phyloP scores from a whole-genome alignment of 805 yeast genomes.

The Candida namnaoensis region DNA sequence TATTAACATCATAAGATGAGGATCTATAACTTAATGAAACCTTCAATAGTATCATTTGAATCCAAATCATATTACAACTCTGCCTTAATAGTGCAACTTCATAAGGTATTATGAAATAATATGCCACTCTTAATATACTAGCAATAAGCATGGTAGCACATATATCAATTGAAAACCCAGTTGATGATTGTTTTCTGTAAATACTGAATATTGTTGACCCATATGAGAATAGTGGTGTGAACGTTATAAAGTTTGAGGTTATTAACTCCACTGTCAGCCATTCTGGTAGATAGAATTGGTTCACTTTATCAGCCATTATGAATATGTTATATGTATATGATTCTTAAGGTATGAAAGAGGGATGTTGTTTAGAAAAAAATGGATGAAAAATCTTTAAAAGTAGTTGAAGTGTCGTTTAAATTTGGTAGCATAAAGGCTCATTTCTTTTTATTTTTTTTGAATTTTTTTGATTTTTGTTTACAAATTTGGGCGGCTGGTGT shows the following conservation, averaged over 20 bases:
- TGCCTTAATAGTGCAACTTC: constrained; percentile 76
- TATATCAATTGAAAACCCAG: constrained; percentile 85
- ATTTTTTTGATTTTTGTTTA: no score
- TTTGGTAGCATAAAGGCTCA: no score
- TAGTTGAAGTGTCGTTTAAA: no score
- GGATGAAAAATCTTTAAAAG: no score
- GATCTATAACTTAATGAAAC: constrained; percentile 55
- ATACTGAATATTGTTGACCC: constrained; percentile 76
- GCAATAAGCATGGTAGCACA: constrained; percentile 88
- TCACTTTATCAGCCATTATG: constrained; percentile 14
- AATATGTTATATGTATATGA: no score
- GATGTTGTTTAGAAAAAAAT: no score
- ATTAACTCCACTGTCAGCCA: constrained; percentile 46
- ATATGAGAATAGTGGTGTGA: constrained; percentile 82
- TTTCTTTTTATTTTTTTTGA: no score
- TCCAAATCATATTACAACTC: constrained; percentile 75
- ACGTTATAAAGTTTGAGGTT: constrained; percentile 58
- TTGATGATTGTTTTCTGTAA: constrained; percentile 49
- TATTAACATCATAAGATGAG: constrained; percentile 28
- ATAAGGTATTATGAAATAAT: constrained; percentile 73
- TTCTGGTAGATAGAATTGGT: constrained; percentile 37
- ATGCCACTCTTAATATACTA: constrained; percentile 62
- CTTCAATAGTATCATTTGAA: constrained; percentile 58
- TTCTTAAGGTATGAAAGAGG: no score
- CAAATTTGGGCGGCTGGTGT: no score